Conservation (phyloP, 148 eudicot genomes). For the Diospyros lotus region DNA sequence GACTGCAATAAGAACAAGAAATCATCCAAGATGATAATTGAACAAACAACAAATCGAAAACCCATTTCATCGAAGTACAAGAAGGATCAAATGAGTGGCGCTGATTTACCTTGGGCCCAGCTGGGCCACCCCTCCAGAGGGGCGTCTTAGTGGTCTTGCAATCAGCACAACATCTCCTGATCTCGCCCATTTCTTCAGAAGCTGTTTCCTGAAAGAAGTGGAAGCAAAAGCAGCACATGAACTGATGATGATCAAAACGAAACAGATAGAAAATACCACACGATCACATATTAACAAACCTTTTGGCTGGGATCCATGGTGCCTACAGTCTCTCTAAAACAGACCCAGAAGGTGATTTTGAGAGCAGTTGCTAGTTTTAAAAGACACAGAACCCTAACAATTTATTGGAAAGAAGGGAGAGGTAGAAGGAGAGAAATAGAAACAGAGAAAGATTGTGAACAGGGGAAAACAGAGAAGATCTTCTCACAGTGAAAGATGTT, state of each 20-base stretch:
- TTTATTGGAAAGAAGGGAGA: background rate
- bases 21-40: background rate
- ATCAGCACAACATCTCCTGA: slow-evolving; percentile 33
- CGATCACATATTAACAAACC: background rate
- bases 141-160: slow-evolving; percentile 51
- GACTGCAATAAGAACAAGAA: slow-evolving; percentile 33
- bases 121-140: slow-evolving; percentile 66
- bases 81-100: background rate
- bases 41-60: too few relatives aligned
- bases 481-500: background rate
- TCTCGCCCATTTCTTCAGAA: slow-evolving; percentile 18
- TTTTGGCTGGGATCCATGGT: slow-evolving; percentile 15
- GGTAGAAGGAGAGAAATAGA: background rate
- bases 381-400: slow-evolving; percentile 1
- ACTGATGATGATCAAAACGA: background rate
- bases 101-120: slow-evolving; percentile 54
- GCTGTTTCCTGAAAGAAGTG: slow-evolving; percentile 13
- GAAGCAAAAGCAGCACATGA: background rate
- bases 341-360: background rate
- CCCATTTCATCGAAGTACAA: background rate
- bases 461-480: background rate
- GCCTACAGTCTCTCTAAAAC: background rate
- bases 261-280: background rate
- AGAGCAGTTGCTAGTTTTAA: background rate
- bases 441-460: background rate